These are phyloP conservation scores for Otatea glauca DNA, from an alignment of 176 grass and related monocot genomes.

Conservation along the genomic window DNA sequence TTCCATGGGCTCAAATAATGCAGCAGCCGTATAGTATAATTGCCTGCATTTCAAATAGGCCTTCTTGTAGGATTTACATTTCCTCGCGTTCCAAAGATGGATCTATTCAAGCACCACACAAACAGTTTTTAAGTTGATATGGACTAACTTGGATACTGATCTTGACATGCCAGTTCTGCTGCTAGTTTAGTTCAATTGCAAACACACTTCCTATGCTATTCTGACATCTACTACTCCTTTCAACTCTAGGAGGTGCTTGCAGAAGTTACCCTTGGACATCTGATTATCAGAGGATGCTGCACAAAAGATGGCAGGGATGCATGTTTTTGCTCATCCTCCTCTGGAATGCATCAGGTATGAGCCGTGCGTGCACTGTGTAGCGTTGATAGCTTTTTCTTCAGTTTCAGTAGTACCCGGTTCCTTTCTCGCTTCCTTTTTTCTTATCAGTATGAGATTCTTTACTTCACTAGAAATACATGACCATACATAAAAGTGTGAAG, in stretches of 20 bases:
- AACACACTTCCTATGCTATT: background rate
- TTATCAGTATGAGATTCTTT: constrained; percentile 30
- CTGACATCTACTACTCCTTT: background rate
- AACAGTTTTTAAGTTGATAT: background rate
- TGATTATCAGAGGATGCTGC: constrained; percentile 44
- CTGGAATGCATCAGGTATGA: constrained; percentile 57
- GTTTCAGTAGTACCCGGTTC: background rate
- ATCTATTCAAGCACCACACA: background rate
- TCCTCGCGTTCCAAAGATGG: background rate
- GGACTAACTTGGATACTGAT: background rate
- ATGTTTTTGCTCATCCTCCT: constrained; percentile 48
- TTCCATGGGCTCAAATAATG: background rate
- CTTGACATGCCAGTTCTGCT: background rate
- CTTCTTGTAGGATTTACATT: background rate
- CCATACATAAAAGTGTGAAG: constrained; percentile 6
- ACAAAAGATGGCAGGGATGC: constrained; percentile 52
- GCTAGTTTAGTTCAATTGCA: background rate
- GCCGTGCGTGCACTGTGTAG: background rate
- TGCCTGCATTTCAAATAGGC: background rate
- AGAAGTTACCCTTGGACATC: background rate
- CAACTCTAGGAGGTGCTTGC: background rate
- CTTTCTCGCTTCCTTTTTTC: background rate
- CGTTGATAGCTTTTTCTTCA: background rate
- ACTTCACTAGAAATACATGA: constrained; percentile 30
- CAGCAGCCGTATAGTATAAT: background rate